Percentiles rank a stretch among this genome's conserved stretches.
Evolutionary conservation across 1,139 yeast species (phyloP).

Genomic region (Suhomyces bokatorum): DNA sequence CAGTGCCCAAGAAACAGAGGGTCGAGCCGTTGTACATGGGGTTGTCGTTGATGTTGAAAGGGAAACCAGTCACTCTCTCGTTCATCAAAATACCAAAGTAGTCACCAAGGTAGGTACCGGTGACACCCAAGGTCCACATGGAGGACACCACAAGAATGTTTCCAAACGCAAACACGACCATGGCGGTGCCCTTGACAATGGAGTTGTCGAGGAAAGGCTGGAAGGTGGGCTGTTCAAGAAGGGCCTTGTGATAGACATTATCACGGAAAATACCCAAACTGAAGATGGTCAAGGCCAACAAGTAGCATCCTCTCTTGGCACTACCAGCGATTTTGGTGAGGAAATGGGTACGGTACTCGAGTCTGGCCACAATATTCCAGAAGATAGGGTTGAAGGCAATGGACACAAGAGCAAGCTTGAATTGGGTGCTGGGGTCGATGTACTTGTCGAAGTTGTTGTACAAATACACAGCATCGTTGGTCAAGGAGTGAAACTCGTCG

Average conservation of each 20-base stretch:
- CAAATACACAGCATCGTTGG: constrained; percentile 14
- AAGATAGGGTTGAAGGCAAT: constrained; percentile 91
- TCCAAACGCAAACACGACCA: constrained; percentile 57
- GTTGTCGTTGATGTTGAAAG: constrained; percentile 84
- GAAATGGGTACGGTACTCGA: constrained; percentile 74
- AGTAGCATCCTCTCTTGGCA: constrained; percentile 78
- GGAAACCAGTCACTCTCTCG: constrained; percentile 88
- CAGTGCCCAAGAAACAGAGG: constrained; percentile 85
- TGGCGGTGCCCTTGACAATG: constrained; percentile 36
- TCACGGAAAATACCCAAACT: constrained; percentile 83
- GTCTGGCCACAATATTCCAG: constrained; percentile 91
- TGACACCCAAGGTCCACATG: constrained; percentile 92
- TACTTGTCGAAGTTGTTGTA: constrained; percentile 23
- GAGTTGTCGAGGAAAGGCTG: constrained; percentile 46
- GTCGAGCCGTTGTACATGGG: constrained; percentile 98
- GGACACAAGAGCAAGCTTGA: constrained; percentile 47
- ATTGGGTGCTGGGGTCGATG: constrained; percentile 25
- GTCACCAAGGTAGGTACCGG: constrained; percentile 96
- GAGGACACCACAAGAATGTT: constrained; percentile 78
- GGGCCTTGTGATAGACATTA: constrained; percentile 65
- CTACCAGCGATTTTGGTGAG: constrained; percentile 73
- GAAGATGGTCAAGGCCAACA: constrained; percentile 79
- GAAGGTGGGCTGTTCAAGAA: constrained; percentile 51
- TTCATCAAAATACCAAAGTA: constrained; percentile 95
- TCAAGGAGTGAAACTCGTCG: constrained; percentile 12